Conservation (phyloP, 495 filamentous ascomycete species). For the Neurospora pannonica region DNA sequence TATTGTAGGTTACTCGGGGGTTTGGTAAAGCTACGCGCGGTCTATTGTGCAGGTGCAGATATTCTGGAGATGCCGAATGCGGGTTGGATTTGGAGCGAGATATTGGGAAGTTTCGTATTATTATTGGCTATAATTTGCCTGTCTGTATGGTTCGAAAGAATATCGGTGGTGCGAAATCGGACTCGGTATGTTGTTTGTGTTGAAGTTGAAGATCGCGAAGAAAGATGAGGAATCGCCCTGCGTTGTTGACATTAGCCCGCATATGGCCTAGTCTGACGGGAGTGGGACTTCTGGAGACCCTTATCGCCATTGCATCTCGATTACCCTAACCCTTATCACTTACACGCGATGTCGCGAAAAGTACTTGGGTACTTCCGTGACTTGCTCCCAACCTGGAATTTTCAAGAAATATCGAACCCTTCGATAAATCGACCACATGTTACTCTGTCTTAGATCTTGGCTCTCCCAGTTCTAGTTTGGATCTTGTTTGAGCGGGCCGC, state of each 20-base stretch:
- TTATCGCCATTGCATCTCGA: neutral
- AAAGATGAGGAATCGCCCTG: neutral
- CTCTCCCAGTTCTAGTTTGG: neutral
- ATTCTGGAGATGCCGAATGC: neutral
- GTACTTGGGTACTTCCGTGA: neutral
- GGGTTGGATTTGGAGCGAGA: neutral
- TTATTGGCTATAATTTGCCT: neutral
- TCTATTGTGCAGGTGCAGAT: neutral
- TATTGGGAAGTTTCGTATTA: neutral
- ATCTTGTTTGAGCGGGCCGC: neutral
- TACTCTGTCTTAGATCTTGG: neutral
- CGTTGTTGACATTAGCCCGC: conserved; percentile 1
- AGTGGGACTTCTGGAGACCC: neutral
- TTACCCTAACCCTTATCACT: neutral
- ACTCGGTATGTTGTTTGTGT: neutral
- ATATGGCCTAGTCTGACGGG: neutral
- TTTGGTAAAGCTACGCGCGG: neutral
- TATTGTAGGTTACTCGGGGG: neutral
- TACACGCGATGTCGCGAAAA: neutral
- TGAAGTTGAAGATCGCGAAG: neutral
- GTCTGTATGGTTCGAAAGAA: neutral
- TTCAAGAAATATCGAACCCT: neutral
- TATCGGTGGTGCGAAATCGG: neutral
- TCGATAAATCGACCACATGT: neutral
- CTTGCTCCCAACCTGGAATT: neutral